phyloP scores from a whole-genome alignment of 2,329 filamentous ascomycete genomes.

The Beauveria pseudobassiana region DNA sequence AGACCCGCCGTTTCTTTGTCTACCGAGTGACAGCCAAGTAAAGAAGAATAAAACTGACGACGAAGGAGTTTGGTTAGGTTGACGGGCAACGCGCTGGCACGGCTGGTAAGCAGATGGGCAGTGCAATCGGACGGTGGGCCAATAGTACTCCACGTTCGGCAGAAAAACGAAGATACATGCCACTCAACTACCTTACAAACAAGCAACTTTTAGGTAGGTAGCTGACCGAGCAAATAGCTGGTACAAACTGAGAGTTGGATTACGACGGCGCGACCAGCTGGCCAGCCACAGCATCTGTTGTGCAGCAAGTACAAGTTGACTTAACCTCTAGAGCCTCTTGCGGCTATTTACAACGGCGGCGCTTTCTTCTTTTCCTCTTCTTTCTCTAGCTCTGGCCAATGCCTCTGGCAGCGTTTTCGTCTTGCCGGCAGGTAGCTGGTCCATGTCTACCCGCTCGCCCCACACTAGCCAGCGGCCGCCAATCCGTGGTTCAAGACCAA shows the following conservation, averaged over 20 bases:
- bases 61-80: no score
- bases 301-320: neutral
- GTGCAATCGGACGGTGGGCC: neutral
- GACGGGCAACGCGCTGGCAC: no score
- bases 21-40: no score
- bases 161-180: neutral
- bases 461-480: neutral
- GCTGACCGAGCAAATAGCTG: neutral
- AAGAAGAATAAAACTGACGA: no score
- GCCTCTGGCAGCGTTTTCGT: neutral
- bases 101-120: neutral
- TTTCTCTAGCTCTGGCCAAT: neutral
- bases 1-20: no score
- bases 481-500: neutral
- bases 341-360: neutral
- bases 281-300: neutral
- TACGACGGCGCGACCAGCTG: neutral
- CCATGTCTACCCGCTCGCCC: neutral
- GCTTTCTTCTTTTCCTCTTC: neutral
- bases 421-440: neutral
- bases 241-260: neutral
- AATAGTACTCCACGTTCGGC: neutral
- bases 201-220: neutral
- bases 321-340: neutral
- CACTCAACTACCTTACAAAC: neutral